These are phyloP conservation scores for Calamus simplicifolius DNA, from an alignment of 176 grass and related monocot species.

Conservation along the genomic window DNA sequence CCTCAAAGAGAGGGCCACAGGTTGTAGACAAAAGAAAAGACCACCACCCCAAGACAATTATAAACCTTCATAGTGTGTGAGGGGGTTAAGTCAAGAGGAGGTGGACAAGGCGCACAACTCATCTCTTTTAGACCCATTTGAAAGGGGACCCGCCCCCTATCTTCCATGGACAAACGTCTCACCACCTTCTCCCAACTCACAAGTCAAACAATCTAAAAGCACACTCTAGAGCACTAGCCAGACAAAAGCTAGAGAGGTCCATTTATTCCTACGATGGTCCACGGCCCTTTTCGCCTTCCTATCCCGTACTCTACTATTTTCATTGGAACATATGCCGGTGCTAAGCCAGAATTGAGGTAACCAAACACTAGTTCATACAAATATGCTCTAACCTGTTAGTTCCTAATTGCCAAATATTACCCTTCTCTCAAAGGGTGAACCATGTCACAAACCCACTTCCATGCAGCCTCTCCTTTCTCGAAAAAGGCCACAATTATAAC, in stretches of 20 bases:
- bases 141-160: background rate
- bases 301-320: background rate
- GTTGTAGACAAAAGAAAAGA: too few species aligned
- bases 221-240: slow-evolving; percentile 2
- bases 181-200: background rate
- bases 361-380: background rate
- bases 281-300: background rate
- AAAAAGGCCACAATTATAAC: too few species aligned
- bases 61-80: too few species aligned
- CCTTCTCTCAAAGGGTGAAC: background rate
- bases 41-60: too few species aligned
- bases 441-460: too few species aligned
- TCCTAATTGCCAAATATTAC: background rate
- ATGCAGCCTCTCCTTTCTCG: too few species aligned
- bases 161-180: background rate
- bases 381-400: background rate
- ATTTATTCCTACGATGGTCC: background rate
- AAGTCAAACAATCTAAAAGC: background rate
- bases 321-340: background rate
- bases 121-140: background rate
- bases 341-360: background rate
- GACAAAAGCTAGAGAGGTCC: slow-evolving; percentile 10
- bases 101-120: slow-evolving; percentile 19
- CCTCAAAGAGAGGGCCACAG: too few species aligned
- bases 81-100: background rate